Percentiles rank a stretch among this genome's conserved stretches.
Evolutionary conservation across 352 stramenopile genomes (phyloP).

Genomic region (Phytopythium delawarense): DNA sequence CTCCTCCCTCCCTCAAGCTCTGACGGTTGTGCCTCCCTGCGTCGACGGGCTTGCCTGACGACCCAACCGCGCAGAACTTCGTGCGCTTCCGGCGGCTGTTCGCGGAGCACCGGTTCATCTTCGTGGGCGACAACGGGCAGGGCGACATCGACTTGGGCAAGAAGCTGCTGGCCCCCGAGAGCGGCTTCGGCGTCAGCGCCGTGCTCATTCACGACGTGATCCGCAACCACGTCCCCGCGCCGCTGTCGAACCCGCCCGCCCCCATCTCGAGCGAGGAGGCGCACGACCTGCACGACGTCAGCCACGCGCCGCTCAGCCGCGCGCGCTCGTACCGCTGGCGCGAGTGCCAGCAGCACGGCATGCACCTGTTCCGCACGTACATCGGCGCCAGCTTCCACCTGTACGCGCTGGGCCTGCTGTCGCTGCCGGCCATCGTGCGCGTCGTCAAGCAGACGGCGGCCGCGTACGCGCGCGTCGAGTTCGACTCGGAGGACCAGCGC

Average conservation of each 20-base stretch:
- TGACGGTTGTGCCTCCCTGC: not conserved
- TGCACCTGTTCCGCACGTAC: constrained; percentile 75
- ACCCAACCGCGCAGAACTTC: constrained; percentile 46
- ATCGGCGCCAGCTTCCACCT: constrained; percentile 67
- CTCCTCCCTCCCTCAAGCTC: not conserved
- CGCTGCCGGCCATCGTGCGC: constrained; percentile 44
- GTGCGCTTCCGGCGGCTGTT: constrained; percentile 69
- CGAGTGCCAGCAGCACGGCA: constrained; percentile 60
- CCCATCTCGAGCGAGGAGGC: constrained; percentile 1
- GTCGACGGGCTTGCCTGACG: not conserved
- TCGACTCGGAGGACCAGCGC: constrained; percentile 55
- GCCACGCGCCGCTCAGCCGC: constrained; percentile 14
- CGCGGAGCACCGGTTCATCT: constrained; percentile 69
- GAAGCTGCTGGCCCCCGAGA: constrained; percentile 44
- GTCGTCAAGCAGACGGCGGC: constrained; percentile 57
- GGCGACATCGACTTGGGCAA: constrained; percentile 81
- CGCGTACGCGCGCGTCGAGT: constrained; percentile 56
- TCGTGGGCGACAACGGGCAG: constrained; percentile 80
- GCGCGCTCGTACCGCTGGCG: constrained; percentile 48
- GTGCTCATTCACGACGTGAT: constrained; percentile 84
- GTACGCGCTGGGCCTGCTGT: constrained; percentile 44
- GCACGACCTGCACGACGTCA: constrained; percentile 5
- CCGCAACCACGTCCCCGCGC: constrained; percentile 44
- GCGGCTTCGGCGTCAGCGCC: constrained; percentile 45
- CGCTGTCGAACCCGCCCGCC: constrained; percentile 1